Conservation (phyloP, 228 moss, liverwort and hornwort species). For the Sphagnum magellanicum region DNA sequence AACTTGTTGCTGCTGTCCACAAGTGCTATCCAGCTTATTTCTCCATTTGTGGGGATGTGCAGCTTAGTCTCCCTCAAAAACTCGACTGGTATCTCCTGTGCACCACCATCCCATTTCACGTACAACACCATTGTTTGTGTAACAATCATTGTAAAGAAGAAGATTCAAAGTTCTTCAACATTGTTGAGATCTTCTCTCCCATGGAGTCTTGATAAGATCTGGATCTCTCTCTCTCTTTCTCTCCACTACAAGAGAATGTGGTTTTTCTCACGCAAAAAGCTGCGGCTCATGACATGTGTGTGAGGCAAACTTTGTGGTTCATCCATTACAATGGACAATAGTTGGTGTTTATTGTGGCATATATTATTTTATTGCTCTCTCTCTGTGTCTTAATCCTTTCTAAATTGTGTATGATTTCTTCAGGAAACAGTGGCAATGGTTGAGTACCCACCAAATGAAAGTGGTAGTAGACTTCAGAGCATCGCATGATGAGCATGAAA, state of each 20-base stretch:
- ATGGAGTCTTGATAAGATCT: no score
- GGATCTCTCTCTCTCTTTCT: no score
- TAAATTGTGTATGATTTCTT: not conserved
- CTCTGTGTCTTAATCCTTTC: no score
- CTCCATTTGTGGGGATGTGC: conserved; percentile 3
- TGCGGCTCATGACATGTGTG: no score
- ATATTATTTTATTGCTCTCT: not conserved
- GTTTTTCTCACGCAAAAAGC: no score
- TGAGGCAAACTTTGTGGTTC: not conserved
- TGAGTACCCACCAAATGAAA: conserved; percentile 16
- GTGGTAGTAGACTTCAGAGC: conserved; percentile 21
- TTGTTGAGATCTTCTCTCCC: no score
- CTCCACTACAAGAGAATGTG: no score
- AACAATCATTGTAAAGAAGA: not conserved
- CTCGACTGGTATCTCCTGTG: conserved; percentile 13
- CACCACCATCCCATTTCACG: not conserved
- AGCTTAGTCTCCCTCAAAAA: conserved; percentile 14
- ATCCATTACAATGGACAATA: not conserved
- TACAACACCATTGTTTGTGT: not conserved
- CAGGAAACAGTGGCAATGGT: not conserved
- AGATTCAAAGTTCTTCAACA: not conserved
- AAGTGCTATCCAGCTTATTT: conserved; percentile 7
- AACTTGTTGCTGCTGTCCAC: conserved; percentile 3
- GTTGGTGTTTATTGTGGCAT: not conserved
- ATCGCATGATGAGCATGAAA: conserved; percentile 21